Base-by-base conservation (phyloP, 2,329 filamentous ascomycete species). In the Cercospora nicotianae region DNA sequence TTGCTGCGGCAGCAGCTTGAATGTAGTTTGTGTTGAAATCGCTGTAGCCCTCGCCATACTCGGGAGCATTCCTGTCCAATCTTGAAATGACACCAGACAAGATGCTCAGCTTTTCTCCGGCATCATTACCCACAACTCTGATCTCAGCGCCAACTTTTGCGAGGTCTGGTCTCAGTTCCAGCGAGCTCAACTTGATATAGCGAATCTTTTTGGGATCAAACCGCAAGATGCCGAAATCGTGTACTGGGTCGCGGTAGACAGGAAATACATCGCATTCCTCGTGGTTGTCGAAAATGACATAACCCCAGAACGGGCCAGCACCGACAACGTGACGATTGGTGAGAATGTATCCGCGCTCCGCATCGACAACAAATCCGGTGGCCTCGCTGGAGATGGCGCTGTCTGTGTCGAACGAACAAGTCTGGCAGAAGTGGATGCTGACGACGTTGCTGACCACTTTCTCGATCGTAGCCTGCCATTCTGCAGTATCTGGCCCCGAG, bases 381-480 rank as follows among this genome's bases (percentile, higher is more conserved):
- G 95, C 95, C 82, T 99, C 95, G 76, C 93, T 97, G 18, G 93
- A 93, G 79, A 96, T 86, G 6, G 95, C 95, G 30, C 92, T 84
- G 75, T 99, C 95, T n/a, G 95, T 98, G 79, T 99, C 95, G 79
- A 99, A 99, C 26, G 94, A 94, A 79, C 92, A 96, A 0, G 95
- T 97, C 84, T 97, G 93, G 79, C 94, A 98, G 83, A 99, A 99
- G 73, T 96, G 91, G 76, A 99, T 98, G n/a, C 94, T 97, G 60
- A 99, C 95, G 18, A 98, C 95, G 74, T 94, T 97, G 78, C 91
- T 90, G 64, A 99, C 94, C 3, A 99, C 95, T 69, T 89, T 90
- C 80, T 97, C 94, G 69, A 98, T 96, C 0, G 94, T 97, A 61
- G 90, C 91, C 81, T 98, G 94, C 95, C 95, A 99, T 82, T 96